Evolutionary conservation across 78 protist species (phyloP).

Genomic region (Planoprotostelium fungivorum): DNA sequence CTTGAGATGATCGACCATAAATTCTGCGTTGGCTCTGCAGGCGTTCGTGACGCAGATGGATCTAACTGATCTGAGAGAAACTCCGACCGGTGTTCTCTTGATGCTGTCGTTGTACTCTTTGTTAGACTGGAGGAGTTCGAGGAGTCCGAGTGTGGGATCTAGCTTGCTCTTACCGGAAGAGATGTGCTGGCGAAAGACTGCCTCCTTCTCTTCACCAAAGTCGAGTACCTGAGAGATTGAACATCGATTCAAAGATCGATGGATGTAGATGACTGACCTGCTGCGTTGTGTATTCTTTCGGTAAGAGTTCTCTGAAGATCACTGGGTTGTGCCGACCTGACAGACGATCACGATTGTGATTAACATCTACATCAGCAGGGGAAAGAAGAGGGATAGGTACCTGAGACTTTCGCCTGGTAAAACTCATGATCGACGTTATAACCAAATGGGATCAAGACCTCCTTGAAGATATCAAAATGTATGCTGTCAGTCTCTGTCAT

Average conservation of each 20-base stretch:
- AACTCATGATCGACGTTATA: background rate
- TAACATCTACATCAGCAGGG: background rate
- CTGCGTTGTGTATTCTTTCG: background rate
- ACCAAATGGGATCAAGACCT: background rate
- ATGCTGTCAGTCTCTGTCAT: background rate
- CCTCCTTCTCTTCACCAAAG: background rate
- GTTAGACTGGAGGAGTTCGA: background rate
- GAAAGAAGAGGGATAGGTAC: too few relatives aligned
- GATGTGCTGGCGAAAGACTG: background rate
- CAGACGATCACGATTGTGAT: background rate
- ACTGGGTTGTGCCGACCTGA: background rate
- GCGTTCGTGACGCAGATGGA: background rate
- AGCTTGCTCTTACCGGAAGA: background rate
- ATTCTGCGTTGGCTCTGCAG: background rate
- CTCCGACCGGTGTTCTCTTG: background rate
- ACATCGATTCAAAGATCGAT: background rate
- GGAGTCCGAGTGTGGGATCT: background rate
- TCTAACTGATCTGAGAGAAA: background rate
- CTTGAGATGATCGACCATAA: background rate
- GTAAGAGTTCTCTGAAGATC: background rate
- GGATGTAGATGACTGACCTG: background rate
- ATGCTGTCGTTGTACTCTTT: background rate
- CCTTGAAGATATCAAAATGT: background rate
- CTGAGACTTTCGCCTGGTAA: background rate
- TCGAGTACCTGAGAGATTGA: background rate